phyloP scores from a whole-genome alignment of 2,329 filamentous ascomycete genomes.

The Aspergillus proliferans region DNA sequence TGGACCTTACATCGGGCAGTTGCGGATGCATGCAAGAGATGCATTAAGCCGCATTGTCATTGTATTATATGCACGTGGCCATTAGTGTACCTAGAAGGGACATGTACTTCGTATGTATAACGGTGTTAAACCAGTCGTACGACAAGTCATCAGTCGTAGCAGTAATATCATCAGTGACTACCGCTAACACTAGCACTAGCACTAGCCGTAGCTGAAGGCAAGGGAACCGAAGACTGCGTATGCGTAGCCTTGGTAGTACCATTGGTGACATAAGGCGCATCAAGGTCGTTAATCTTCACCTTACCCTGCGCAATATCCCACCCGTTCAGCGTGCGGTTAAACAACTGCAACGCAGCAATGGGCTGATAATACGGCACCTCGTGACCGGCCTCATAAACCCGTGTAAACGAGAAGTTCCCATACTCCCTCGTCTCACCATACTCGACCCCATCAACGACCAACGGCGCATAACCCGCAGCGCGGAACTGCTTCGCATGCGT shows the following conservation, averaged over 20 bases:
- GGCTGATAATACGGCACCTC: slow-evolving; percentile 55
- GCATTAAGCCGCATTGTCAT: too few relatives aligned
- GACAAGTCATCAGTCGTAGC: too few relatives aligned
- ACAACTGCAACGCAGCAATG: slow-evolving; percentile 53
- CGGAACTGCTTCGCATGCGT: slow-evolving; percentile 53
- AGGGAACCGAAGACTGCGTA: slow-evolving; percentile 35
- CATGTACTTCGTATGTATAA: background rate
- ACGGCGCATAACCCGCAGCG: slow-evolving; percentile 63
- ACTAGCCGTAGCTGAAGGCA: slow-evolving; percentile 20
- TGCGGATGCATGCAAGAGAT: too few relatives aligned
- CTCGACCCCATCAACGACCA: slow-evolving; percentile 61
- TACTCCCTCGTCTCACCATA: slow-evolving; percentile 69
- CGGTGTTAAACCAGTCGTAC: background rate
- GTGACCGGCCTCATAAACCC: slow-evolving; percentile 62
- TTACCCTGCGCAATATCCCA: slow-evolving; percentile 51
- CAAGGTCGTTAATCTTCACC: slow-evolving; percentile 18
- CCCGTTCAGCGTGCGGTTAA: slow-evolving; percentile 54
- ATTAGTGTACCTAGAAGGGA: background rate
- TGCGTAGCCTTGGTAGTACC: slow-evolving; percentile 41
- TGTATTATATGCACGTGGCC: background rate
- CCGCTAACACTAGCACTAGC: background rate
- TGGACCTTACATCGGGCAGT: too few relatives aligned
- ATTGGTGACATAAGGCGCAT: slow-evolving; percentile 30
- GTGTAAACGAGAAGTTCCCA: slow-evolving; percentile 65
- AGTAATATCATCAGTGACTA: too few relatives aligned